A percentile compares a stretch with the other conserved stretches of the same genome.
Conservation (phyloP, 768 basidiomycete genomes). For the Termitomyces sp. region DNA sequence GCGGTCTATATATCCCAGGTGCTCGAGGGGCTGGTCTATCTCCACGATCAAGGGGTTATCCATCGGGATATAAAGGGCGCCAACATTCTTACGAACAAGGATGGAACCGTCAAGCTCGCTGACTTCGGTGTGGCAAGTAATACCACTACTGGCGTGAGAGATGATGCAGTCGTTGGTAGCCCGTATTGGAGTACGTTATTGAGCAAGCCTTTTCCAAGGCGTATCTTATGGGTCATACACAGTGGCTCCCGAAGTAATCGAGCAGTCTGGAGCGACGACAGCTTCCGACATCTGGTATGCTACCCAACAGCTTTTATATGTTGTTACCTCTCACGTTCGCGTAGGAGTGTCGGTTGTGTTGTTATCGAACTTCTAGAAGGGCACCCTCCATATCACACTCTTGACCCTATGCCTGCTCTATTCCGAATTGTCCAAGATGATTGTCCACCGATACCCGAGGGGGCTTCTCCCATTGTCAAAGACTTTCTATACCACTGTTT, state of each 20-base stretch:
- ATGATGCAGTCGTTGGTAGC: constrained; percentile 93
- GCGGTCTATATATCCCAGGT: constrained; percentile 97
- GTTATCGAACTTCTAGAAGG: constrained; percentile 92
- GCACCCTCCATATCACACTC: constrained; percentile 91
- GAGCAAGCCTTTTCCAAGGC: neutral
- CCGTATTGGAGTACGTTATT: constrained; percentile 90
- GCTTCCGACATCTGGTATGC: constrained; percentile 87
- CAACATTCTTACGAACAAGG: constrained; percentile 97
- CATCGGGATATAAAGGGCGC: constrained; percentile 99
- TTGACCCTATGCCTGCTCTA: constrained; percentile 97
- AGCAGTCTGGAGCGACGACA: constrained; percentile 95
- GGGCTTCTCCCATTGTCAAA: constrained; percentile 90
- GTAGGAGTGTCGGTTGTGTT: constrained; percentile 89
- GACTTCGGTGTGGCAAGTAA: constrained; percentile 95
- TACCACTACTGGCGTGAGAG: constrained; percentile 66
- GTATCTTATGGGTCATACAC: constrained; percentile 3
- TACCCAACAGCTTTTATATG: neutral
- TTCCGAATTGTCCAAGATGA: constrained; percentile 99
- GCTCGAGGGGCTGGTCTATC: constrained; percentile 90
- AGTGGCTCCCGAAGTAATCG: constrained; percentile 99
- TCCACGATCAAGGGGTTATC: constrained; percentile 99
- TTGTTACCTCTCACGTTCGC: neutral
- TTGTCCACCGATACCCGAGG: constrained; percentile 93
- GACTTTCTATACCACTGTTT: constrained; percentile 98
- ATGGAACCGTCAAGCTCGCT: constrained; percentile 97